Evolutionary conservation across 495 filamentous ascomycete species (phyloP), one percentile per base, ranked within the genome.

Genomic region (Podospora appendiculata): DNA sequence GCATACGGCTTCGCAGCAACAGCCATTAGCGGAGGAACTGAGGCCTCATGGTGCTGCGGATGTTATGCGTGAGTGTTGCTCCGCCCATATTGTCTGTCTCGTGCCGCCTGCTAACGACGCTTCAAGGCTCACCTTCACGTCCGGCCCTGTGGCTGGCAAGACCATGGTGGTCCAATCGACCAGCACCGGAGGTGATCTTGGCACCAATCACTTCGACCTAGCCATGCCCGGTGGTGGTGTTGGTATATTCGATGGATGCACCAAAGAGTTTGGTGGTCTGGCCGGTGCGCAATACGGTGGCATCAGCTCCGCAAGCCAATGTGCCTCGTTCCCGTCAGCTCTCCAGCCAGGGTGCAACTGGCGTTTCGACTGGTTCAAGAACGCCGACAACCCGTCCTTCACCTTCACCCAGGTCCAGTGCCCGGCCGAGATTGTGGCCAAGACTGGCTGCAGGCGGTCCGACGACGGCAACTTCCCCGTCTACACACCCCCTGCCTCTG

Each of bases 161-260:
- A 70, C 69, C 48, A 77, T 83, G 73, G 71, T 83, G 45, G 76
- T 83, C 18, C 81, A 84, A 59, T 77, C 77, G n/a, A 83, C 80
- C 48, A 82, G 79, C 67, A 83, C 79, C 3, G 80, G 79, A 46
- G 74, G 68, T 32, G 80, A 83, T 51, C 72, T 83, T 6, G 71
- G 70, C 40, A 56, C 44, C 34, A 79, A 79, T 61, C 80, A 83
- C 45, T 83, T 83, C 63, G 80, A 82, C 62, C 48, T 83, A 42
- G 65, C 73, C 46, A 73, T 83, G 39, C 80, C 80, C 14, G 80
- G 80, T 25, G 80, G 80, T 48, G 80, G 80, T 48, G 78, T 80
- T 16, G 80, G 80, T 42, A 53, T 70, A 43, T 81, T 71, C 67
- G 78, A 81, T 57, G 79, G 68, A 16, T 83, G 80, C 66, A 66